Evolutionary conservation across 164 flowering plant species (phyloP), one percentile per base, ranked within the genome.

Genomic region (Stephania yunnanensis): DNA sequence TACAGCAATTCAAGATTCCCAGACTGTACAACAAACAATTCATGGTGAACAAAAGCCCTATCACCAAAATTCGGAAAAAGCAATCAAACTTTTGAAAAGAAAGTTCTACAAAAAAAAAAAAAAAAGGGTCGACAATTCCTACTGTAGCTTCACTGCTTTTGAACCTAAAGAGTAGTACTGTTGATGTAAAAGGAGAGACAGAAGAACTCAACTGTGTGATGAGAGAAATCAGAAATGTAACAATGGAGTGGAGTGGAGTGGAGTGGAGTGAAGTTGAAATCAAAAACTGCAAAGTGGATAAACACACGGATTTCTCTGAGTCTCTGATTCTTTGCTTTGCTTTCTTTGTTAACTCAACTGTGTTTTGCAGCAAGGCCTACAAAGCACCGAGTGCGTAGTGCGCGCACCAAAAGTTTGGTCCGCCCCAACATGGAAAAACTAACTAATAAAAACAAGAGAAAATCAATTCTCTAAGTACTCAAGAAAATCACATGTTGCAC

Each of bases 361-460:
- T 20, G 65, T 17, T 6, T 3, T 58, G 20, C n/a, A 5, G 20
- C n/a, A 5, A 19, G n/a, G 20, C 30, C 36, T 20, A 70, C 19
- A 48, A 71, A 36, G 20, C 73, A 58, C 73, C 61, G 58, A 71
- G 73, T 71, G 73, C 73, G 61, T 25, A 46, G 2, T 71, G 73
- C 61, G 73, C 73, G 12, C 61, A 71, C 73, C 20, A 19, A 70
- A 7, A 19, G 55, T 50, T 71, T 22, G 58, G 29, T 71, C 42
- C 61, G 48, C 25, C 0, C 65, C 42, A 0, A 36, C 42, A 36
- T 4, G 42, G 42, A 36, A 36, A 36, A 36, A 36, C 42, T 36
- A 36, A 36, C 42, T 36, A 36, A 36, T 36, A 36, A 36, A 36
- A 4, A 36, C 3, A 36, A 36, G 42, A 36, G 42, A 36, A 36